Percentiles rank a stretch among this genome's conserved stretches.
Evolutionary conservation across 176 grass and related monocot species (phyloP).

Genomic region (Oryza australiensis): DNA sequence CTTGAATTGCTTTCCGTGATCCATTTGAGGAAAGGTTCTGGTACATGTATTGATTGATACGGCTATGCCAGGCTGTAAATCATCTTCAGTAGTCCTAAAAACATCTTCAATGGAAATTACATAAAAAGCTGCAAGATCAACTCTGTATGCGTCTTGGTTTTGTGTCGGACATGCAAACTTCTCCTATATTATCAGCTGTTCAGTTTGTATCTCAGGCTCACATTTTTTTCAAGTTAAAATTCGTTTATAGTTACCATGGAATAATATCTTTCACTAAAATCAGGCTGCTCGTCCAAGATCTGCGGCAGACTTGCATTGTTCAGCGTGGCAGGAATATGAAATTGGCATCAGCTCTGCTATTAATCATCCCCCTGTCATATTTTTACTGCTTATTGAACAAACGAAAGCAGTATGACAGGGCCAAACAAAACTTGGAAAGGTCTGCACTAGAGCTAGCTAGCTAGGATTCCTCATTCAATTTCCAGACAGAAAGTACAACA

Average conservation of each 20-base stretch:
- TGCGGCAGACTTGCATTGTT: background rate
- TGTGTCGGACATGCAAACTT: background rate
- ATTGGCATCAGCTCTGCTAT: background rate
- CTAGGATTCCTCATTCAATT: constrained; percentile 15
- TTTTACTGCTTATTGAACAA: background rate
- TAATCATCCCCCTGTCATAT: background rate
- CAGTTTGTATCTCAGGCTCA: background rate
- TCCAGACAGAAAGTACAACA: background rate
- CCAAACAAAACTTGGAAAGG: background rate
- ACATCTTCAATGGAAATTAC: background rate
- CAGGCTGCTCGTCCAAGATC: background rate
- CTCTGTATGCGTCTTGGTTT: background rate
- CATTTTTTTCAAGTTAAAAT: background rate
- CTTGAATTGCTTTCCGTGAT: constrained; percentile 36
- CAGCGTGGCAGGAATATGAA: background rate
- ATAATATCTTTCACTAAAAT: background rate
- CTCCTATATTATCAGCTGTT: background rate
- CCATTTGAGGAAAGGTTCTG: background rate
- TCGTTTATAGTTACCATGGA: background rate
- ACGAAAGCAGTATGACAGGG: background rate
- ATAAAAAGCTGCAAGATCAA: background rate
- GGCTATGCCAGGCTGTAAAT: background rate
- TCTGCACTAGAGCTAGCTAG: background rate
- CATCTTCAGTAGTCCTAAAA: background rate
- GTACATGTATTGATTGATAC: background rate